Conservation (phyloP, 768 basidiomycete species). For the Tricholoma sp. region DNA sequence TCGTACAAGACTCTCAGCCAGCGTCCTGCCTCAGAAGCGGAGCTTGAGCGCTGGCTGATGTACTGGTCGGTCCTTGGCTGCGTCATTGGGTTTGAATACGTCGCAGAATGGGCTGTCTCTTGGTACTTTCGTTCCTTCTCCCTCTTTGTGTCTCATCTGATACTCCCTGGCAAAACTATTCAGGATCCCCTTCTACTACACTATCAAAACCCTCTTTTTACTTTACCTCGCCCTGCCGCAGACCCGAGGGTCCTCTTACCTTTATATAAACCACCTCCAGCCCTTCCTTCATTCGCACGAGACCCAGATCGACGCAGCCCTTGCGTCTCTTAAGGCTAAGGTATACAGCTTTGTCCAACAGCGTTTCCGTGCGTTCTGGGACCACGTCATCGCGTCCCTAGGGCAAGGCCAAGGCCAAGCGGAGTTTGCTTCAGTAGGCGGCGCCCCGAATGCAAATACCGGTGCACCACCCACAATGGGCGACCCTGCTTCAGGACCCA, state of each 20-base stretch:
- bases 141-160: constrained; percentile 1
- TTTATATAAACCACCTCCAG: constrained; percentile 75
- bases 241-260: constrained; percentile 79
- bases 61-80: constrained; percentile 92
- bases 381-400: constrained; percentile 45
- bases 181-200: constrained; percentile 89
- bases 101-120: constrained; percentile 82
- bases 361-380: constrained; percentile 61
- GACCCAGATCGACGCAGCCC: constrained; percentile 73
- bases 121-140: constrained; percentile 49
- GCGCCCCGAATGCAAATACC: constrained; percentile 16
- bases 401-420: constrained; percentile 24
- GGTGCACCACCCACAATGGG: constrained; percentile 39
- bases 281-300: constrained; percentile 85
- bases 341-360: constrained; percentile 63
- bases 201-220: constrained; percentile 77
- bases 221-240: constrained; percentile 90
- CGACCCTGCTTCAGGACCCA: constrained; percentile 58
- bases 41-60: constrained; percentile 93
- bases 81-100: constrained; percentile 75
- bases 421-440: constrained; percentile 13
- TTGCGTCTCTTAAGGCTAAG: constrained; percentile 57
- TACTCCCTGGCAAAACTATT: neutral
- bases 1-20: constrained; percentile 93
- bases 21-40: constrained; percentile 78